Evolutionary conservation across 305 asterid genomes (phyloP).

Genomic region (Fraxinus albicans): DNA sequence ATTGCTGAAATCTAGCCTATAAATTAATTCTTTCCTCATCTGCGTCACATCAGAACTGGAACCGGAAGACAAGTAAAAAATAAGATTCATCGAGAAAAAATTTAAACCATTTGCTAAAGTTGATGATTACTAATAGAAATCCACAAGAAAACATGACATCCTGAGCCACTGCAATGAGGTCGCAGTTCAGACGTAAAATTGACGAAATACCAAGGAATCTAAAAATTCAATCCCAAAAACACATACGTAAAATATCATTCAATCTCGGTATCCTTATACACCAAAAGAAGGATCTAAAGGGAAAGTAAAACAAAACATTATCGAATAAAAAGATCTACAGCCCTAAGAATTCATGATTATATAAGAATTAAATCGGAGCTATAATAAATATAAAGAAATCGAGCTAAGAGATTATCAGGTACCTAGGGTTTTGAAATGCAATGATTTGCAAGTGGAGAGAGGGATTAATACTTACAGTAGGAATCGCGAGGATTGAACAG

Average conservation of each 20-base stretch:
- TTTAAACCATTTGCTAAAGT: background rate
- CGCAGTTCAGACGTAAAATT: background rate
- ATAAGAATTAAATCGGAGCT: conserved; percentile 1
- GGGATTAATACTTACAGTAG: conserved; percentile 24
- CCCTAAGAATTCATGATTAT: background rate
- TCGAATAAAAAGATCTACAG: background rate
- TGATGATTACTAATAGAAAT: background rate
- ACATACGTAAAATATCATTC: background rate
- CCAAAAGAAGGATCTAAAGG: background rate
- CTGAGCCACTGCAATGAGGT: background rate
- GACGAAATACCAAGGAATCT: background rate
- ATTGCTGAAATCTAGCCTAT: background rate
- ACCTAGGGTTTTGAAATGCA: conserved; percentile 17
- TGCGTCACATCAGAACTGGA: background rate
- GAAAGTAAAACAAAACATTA: background rate
- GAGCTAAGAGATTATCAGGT: conserved; percentile 18
- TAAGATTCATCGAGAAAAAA: background rate
- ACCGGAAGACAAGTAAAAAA: background rate
- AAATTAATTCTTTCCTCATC: background rate
- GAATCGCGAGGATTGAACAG: conserved; percentile 18
- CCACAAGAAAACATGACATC: background rate
- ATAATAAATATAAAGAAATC: background rate
- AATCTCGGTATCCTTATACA: background rate
- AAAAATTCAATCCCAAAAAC: background rate
- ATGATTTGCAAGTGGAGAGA: background rate